Percentiles rank a stretch among this genome's conserved stretches.
phyloP scores from a whole-genome alignment of 139 green algal genomes.

The Coccomyxa sp. region DNA sequence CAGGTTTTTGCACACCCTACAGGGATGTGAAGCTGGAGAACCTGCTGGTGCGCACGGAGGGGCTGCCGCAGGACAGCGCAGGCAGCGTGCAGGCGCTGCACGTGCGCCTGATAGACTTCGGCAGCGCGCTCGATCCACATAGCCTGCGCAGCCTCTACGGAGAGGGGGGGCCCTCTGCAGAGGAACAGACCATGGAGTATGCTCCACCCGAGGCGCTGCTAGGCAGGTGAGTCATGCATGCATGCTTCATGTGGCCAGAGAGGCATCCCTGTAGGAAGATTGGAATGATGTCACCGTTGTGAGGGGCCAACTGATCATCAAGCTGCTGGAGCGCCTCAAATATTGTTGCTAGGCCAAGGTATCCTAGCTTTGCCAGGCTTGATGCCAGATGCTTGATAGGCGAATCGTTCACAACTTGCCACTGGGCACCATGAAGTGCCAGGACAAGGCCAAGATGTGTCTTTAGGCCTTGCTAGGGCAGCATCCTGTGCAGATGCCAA shows the following conservation, averaged over 20 bases:
- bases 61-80: not conserved
- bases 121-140: constrained; percentile 53
- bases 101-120: constrained; percentile 73
- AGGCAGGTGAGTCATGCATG: constrained; percentile 14
- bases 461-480: too few relatives aligned
- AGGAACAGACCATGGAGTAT: constrained; percentile 67
- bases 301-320: not conserved
- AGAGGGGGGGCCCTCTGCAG: constrained; percentile 34
- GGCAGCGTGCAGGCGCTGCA: too few relatives aligned
- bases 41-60: constrained; percentile 36
- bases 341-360: too few relatives aligned
- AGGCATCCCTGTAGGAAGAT: too few relatives aligned
- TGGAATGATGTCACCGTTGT: too few relatives aligned
- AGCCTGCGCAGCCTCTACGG: constrained; percentile 41
- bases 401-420: too few relatives aligned
- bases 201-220: constrained; percentile 65
- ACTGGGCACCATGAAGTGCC: too few relatives aligned
- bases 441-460: too few relatives aligned
- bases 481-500: too few relatives aligned
- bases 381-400: too few relatives aligned
- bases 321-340: not conserved
- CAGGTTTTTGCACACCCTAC: constrained; percentile 1
- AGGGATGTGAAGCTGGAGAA: constrained; percentile 77
- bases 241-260: not conserved
- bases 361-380: too few relatives aligned